phyloP scores from a whole-genome alignment of 768 basidiomycete species.

The Amylocystis lapponica region DNA sequence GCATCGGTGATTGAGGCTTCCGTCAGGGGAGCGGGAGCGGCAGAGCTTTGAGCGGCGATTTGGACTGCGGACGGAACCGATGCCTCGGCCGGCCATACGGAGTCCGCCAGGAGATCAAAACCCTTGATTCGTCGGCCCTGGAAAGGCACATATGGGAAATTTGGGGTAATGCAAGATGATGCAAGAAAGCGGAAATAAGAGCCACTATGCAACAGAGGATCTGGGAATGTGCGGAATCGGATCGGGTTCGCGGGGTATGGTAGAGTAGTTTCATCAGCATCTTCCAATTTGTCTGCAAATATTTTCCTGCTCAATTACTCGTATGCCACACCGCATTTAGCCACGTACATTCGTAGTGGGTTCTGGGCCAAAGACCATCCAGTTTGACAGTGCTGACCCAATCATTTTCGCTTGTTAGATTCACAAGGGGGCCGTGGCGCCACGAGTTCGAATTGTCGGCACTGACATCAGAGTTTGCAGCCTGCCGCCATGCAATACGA shows the following conservation, averaged over 20 bases:
- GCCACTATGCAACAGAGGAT: slow-evolving; percentile 49
- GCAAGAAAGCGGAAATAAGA: slow-evolving; percentile 64
- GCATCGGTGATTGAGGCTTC: neutral
- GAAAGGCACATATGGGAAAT: slow-evolving; percentile 66
- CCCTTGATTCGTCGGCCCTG: slow-evolving; percentile 51
- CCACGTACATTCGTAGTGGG: slow-evolving; percentile 61
- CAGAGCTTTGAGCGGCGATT: slow-evolving; percentile 7
- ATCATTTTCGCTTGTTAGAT: slow-evolving; percentile 40
- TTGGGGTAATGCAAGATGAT: slow-evolving; percentile 61
- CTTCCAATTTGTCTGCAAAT: slow-evolving; percentile 36
- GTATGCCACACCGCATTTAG: slow-evolving; percentile 2
- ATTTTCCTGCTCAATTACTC: neutral
- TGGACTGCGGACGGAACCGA: too few species aligned
- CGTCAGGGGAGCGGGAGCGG: neutral
- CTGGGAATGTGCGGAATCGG: slow-evolving; percentile 69
- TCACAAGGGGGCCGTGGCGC: slow-evolving; percentile 49
- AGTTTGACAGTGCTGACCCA: slow-evolving; percentile 55
- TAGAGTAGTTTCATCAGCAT: slow-evolving; percentile 38
- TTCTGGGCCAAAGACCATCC: slow-evolving; percentile 60
- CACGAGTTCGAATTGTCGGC: slow-evolving; percentile 32
- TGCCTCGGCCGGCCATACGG: slow-evolving; percentile 32
- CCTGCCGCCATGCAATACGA: slow-evolving; percentile 42
- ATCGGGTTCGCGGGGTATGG: slow-evolving; percentile 48
- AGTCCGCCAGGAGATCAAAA: slow-evolving; percentile 57
- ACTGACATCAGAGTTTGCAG: slow-evolving; percentile 19